Evolutionary conservation across 2,329 filamentous ascomycete genomes (phyloP).

Genomic region (Aspergillus quadrilineatus): DNA sequence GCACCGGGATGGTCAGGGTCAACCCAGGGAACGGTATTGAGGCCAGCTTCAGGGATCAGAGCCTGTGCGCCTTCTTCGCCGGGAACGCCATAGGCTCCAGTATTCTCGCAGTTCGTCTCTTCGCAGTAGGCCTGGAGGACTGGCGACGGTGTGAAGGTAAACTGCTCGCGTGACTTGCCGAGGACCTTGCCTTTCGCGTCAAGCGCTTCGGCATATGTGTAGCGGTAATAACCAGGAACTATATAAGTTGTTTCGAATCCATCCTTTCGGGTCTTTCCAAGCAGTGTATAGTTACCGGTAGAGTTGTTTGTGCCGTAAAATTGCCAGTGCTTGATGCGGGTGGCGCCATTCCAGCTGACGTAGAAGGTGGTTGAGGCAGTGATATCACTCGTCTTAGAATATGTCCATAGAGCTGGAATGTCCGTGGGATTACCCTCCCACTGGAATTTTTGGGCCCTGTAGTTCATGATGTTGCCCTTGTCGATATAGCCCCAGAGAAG

Average conservation of each 20-base stretch:
- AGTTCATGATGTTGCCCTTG: slow-evolving; percentile 40
- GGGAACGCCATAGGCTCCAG: slow-evolving; percentile 30
- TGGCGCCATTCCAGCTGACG: slow-evolving; percentile 45
- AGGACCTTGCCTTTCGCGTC: slow-evolving; percentile 33
- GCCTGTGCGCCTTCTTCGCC: slow-evolving; percentile 28
- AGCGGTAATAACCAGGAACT: slow-evolving; percentile 29
- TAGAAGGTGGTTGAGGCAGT: slow-evolving; percentile 35
- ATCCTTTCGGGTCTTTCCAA: slow-evolving; percentile 31
- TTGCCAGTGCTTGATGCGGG: slow-evolving; percentile 36
- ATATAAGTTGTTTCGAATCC: slow-evolving; percentile 43
- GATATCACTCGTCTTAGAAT: slow-evolving; percentile 30
- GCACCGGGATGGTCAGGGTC: slow-evolving; percentile 27
- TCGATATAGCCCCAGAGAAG: slow-evolving; percentile 40
- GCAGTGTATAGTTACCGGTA: slow-evolving; percentile 31
- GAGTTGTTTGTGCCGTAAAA: slow-evolving; percentile 35
- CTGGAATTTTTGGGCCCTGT: slow-evolving; percentile 43
- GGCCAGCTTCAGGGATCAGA: slow-evolving; percentile 30
- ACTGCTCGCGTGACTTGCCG: slow-evolving; percentile 33
- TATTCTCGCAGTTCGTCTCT: slow-evolving; percentile 31
- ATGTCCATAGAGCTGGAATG: slow-evolving; percentile 43
- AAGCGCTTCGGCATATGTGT: slow-evolving; percentile 39
- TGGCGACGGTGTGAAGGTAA: slow-evolving; percentile 39
- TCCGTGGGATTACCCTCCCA: slow-evolving; percentile 44
- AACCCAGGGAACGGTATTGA: slow-evolving; percentile 36
- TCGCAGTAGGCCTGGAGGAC: slow-evolving; percentile 34